Evolutionary conservation across 768 basidiomycete genomes (phyloP), one percentile per base, ranked within the genome.

Genomic region (Agrocybe praecox): DNA sequence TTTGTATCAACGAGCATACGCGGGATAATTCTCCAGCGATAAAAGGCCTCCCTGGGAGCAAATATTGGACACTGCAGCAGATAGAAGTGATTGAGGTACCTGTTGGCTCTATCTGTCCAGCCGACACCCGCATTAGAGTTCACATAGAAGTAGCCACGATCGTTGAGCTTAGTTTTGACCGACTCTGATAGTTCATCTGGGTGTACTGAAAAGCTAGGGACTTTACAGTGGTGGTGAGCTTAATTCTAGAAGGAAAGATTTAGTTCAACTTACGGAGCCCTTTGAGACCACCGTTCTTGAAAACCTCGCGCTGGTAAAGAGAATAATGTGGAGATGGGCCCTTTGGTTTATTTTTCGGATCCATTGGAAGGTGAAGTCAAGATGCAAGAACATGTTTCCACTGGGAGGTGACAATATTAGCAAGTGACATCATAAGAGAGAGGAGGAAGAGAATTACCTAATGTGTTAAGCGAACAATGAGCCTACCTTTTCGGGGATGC

Each of bases 11-110:
- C 78, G n/a, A 85, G 76, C 74, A 83, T 73, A 11, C 81, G 76
- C 9, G 84, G 84, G 19, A 86, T 69, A 59, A 87, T 83, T 40
- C 77, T 74, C 79, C 81, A 84, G 17, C 74, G 69, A 56, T 81
- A 79, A 64, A 84, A 80, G 0, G 84, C 82, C 58, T 81, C 79
- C 46, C 79, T 73, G 52, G 14, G 40, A 46, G 5, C 26, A 12
- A 42, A 18, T 19, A 4, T 14, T 23, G 42, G 17, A n/a, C 23
- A 19, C 12, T 15, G 44, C 12, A 18, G 49, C 18, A 19, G 40
- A 14, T 23, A 4, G 11, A 29, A 46, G 29, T 26, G 11, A 18
- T n/a, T 23, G 2, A 19, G 54, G 46, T 43, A 70, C 74, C 80
- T 69, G 65, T 84, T 83, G 1, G 82, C 81, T 52, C 72, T 65